A percentile compares a stretch with the other conserved stretches of the same genome.
Conservation (phyloP, 2,329 filamentous ascomycete species). For the Aspergillus arachidicola region DNA sequence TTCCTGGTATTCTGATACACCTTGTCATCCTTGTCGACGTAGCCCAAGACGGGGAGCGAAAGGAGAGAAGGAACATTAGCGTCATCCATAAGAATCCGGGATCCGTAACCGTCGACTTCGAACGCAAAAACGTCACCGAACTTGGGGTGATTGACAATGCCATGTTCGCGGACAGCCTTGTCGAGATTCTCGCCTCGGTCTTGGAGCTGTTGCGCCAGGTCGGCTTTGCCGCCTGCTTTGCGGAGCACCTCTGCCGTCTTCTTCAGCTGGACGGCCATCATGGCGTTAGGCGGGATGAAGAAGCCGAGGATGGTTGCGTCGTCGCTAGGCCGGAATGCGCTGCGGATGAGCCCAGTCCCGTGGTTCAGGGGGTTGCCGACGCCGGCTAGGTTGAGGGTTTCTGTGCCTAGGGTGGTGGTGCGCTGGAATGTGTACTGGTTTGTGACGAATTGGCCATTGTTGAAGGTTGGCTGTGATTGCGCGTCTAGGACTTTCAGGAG, state of each 20-base stretch:
- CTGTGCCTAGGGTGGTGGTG: constrained; percentile 77
- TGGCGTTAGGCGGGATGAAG: constrained; percentile 93
- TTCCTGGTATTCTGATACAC: constrained; percentile 87
- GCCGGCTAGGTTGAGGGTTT: constrained; percentile 80
- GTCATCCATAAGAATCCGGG: constrained; percentile 65
- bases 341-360: constrained; percentile 83
- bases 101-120: constrained; percentile 67
- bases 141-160: constrained; percentile 58
- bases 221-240: constrained; percentile 56
- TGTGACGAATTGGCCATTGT: constrained; percentile 65
- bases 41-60: constrained; percentile 62
- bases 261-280: constrained; percentile 88
- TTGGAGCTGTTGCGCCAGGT: constrained; percentile 53
- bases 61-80: constrained; percentile 67
- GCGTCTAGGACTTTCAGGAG: constrained; percentile 73
- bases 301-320: constrained; percentile 93
- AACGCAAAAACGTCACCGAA: constrained; percentile 66
- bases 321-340: constrained; percentile 91
- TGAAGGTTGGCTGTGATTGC: constrained; percentile 81
- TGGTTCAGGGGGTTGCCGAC: constrained; percentile 88
- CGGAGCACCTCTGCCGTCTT: constrained; percentile 72
- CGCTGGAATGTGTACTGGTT: constrained; percentile 91
- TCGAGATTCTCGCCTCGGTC: constrained; percentile 67
- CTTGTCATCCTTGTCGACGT: constrained; percentile 60
- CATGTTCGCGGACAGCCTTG: constrained; percentile 81